A percentile compares a stretch with the other conserved stretches of the same genome.
Evolutionary conservation across 768 basidiomycete genomes (phyloP).

Genomic region (Mycena indigotica): DNA sequence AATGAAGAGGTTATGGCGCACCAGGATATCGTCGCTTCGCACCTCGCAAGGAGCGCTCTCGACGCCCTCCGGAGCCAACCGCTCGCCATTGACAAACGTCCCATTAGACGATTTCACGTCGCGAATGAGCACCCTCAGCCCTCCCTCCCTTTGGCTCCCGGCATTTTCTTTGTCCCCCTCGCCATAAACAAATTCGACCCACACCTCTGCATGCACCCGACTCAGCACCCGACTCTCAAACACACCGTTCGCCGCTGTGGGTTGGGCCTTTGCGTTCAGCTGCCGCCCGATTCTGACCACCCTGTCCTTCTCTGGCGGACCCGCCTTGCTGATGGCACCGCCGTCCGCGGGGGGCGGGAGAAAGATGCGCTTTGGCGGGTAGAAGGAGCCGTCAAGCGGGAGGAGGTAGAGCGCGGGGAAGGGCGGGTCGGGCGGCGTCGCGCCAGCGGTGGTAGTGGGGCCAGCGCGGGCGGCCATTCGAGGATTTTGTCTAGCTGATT

Average conservation of each 20-base stretch:
- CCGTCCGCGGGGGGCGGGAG: slow-evolving; percentile 27
- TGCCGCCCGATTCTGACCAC: slow-evolving; percentile 57
- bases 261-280: slow-evolving; percentile 67
- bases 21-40: slow-evolving; percentile 55
- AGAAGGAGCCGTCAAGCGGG: slow-evolving; percentile 66
- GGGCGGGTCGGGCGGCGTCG: not conserved
- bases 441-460: no score
- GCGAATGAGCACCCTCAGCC: slow-evolving; percentile 51
- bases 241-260: slow-evolving; percentile 29
- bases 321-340: no score
- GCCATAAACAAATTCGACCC: slow-evolving; percentile 43
- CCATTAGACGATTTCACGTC: slow-evolving; percentile 73
- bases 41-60: slow-evolving; percentile 66
- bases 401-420: slow-evolving; percentile 37
- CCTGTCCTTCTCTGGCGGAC: no score
- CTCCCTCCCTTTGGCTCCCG: not conserved
- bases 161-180: not conserved
- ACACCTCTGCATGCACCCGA: slow-evolving; percentile 68
- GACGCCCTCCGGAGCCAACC: slow-evolving; percentile 59
- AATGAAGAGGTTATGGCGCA: slow-evolving; percentile 39
- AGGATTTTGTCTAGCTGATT: no score
- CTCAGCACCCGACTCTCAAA: slow-evolving; percentile 45
- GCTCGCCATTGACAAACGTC: slow-evolving; percentile 70
- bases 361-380: slow-evolving; percentile 59
- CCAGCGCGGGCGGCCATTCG: no score